Percentiles rank a stretch among this genome's conserved stretches.
phyloP scores from a whole-genome alignment of 176 grass and related monocot species.

The Musa beccarii region DNA sequence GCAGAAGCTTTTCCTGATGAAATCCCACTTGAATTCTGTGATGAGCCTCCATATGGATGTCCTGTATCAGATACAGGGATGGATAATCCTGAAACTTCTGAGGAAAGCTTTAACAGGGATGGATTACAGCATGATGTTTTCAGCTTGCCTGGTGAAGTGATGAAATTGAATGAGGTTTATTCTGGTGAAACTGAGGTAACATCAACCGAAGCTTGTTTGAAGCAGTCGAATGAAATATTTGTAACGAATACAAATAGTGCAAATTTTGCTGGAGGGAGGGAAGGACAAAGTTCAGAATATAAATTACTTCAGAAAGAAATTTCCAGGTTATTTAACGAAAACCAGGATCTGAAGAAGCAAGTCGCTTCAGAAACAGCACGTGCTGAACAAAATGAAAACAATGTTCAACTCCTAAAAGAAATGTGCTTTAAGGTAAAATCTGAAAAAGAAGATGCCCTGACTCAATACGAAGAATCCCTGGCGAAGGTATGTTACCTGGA shows the following conservation, averaged over 20 bases:
- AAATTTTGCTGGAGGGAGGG: neutral
- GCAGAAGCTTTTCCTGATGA: constrained; percentile 90
- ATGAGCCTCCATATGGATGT: constrained; percentile 52
- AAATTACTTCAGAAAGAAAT: constrained; percentile 80
- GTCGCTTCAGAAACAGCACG: constrained; percentile 41
- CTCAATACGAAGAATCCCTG: constrained; percentile 50
- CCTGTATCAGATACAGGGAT: constrained; percentile 26
- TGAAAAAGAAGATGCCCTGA: constrained; percentile 53
- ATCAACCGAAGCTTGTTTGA: neutral
- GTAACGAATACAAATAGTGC: neutral
- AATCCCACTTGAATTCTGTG: constrained; percentile 53
- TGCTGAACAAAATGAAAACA: constrained; percentile 38
- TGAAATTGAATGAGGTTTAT: neutral
- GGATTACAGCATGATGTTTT: constrained; percentile 42
- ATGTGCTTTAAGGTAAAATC: constrained; percentile 46
- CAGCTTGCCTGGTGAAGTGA: constrained; percentile 20
- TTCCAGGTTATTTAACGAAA: constrained; percentile 65
- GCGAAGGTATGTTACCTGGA: constrained; percentile 50
- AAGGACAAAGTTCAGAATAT: constrained; percentile 28
- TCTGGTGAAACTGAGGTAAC: neutral
- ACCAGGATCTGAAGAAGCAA: constrained; percentile 75
- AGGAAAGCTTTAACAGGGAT: constrained; percentile 32
- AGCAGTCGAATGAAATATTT: neutral
- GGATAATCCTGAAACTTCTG: constrained; percentile 36
- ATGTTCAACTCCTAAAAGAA: constrained; percentile 46